Evolutionary conservation across 208 protist genomes (phyloP), one percentile per base, ranked within the genome.

Genomic region (Vickermania spadyakhi): DNA sequence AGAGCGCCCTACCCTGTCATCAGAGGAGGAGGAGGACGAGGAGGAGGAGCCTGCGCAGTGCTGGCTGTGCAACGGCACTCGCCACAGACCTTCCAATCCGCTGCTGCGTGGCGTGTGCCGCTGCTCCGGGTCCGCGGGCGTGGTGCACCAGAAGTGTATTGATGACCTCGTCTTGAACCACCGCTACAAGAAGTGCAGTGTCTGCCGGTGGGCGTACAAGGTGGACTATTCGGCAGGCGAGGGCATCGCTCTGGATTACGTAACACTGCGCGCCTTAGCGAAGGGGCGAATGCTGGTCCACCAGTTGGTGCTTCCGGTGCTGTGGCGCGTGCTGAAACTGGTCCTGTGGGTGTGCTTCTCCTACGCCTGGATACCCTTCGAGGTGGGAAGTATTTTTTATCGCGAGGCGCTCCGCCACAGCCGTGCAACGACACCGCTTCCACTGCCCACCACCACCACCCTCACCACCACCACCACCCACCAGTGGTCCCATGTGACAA

Each of bases 71-170:
- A 18, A 5, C 51, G 11, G 7, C 11, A 28, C 51, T 5, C 5
- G 5, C 13, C 7, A 18, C 13, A 55, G n/a, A 7, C 51, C 13
- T 7, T 11, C 13, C 11, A 55, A 55, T 23, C 51, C 11, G 21
- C 13, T 55, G 5, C 5, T 55, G 5, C 5, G 25, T 27, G 51
- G 51, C 26, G 51, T 55, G 51, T 55, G 51, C 51, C 51, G 51
- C 51, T 55, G 51, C 51, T 28, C 7, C 5, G 51, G 51, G 25
- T 28, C 21, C 51, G 25, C 25, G n/a, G 51, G 51, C 51, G 21
- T 28, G n/a, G 51, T 55, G 51, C 51, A 55, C 51, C 51, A 55
- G 25, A 7, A 55, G n/a, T 55, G 51, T 23, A 27, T 55, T 55
- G 51, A 55, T 22, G 21, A 55, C 7, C 25, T 18, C n/a, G 51